These are phyloP conservation scores for Dioszegia aurantiaca DNA, from an alignment of 768 basidiomycete genomes.

Conservation along the genomic window DNA sequence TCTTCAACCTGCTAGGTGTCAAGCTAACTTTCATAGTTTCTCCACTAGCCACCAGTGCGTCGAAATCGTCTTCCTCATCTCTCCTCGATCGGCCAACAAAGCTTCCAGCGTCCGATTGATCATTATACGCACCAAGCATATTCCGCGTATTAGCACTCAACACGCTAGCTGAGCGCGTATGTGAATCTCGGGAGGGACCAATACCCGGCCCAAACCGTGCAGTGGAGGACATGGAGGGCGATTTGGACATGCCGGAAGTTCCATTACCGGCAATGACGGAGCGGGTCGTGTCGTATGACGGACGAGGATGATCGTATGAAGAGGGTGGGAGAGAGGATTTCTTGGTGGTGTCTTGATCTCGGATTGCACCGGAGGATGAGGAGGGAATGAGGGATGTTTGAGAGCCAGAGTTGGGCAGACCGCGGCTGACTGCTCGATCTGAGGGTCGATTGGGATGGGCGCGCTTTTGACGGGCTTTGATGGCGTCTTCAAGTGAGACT, in stretches of 20 bases:
- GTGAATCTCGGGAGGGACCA: constrained; percentile 2
- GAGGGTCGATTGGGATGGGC: neutral
- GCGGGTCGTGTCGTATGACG: neutral
- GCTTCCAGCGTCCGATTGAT: constrained; percentile 17
- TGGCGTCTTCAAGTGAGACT: constrained; percentile 9
- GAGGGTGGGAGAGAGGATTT: constrained; percentile 10
- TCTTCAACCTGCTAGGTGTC: constrained; percentile 87
- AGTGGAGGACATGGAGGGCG: constrained; percentile 10
- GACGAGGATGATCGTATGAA: constrained; percentile 5
- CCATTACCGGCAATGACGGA: neutral
- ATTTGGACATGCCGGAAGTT: neutral
- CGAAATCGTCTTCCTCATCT: constrained; percentile 71
- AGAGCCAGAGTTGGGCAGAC: neutral
- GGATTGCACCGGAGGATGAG: neutral
- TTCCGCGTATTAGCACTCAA: constrained; percentile 32
- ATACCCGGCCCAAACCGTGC: neutral
- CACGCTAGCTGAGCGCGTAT: constrained; percentile 31
- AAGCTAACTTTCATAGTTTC: constrained; percentile 93
- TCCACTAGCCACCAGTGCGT: constrained; percentile 83
- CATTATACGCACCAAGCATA: constrained; percentile 37
- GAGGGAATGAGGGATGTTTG: constrained; percentile 7
- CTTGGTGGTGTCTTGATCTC: neutral
- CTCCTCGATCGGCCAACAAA: constrained; percentile 15
- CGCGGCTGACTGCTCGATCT: neutral
- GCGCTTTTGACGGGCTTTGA: constrained; percentile 11